phyloP scores from a whole-genome alignment of 2,329 filamentous ascomycete species.

The Teratosphaeria zuluensis region DNA sequence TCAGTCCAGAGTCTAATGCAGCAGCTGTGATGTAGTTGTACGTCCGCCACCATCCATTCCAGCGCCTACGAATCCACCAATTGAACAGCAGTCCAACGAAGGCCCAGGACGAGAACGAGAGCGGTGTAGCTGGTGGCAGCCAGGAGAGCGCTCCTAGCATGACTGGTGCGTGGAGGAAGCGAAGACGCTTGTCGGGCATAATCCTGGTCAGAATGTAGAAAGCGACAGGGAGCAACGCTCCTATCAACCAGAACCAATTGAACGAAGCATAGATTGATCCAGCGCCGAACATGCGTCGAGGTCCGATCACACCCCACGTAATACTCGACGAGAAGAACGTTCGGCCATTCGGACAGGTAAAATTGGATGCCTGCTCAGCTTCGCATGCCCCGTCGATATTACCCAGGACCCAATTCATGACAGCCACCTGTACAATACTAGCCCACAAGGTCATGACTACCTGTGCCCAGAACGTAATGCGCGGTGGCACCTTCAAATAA shows the following conservation, averaged over 20 bases:
- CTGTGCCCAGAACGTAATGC: constrained; percentile 38
- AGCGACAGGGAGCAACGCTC: constrained; percentile 32
- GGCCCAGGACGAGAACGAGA: constrained; percentile 84
- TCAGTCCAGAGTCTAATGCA: constrained; percentile 27
- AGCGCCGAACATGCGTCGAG: constrained; percentile 37
- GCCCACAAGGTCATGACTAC: constrained; percentile 35
- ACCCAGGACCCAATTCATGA: constrained; percentile 39
- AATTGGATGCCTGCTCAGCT: constrained; percentile 35
- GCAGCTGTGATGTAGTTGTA: constrained; percentile 30
- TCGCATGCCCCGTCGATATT: constrained; percentile 34
- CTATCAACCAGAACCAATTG: constrained; percentile 45
- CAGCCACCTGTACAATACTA: constrained; percentile 32
- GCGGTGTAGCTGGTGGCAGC: constrained; percentile 65
- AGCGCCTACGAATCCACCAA: constrained; percentile 39
- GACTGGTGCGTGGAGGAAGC: constrained; percentile 44
- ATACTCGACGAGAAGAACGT: constrained; percentile 34
- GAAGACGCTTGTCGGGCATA: constrained; percentile 15
- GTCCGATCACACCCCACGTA: constrained; percentile 39
- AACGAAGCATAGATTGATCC: constrained; percentile 40
- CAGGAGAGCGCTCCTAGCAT: constrained; percentile 53
- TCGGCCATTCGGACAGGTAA: constrained; percentile 40
- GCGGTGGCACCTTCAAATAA: constrained; percentile 30
- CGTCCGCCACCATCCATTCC: constrained; percentile 40
- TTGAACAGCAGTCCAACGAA: constrained; percentile 19
- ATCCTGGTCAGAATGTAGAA: constrained; percentile 35